Base-by-base conservation (phyloP, 139 green algal species). In the Mesostigma viride region DNA sequence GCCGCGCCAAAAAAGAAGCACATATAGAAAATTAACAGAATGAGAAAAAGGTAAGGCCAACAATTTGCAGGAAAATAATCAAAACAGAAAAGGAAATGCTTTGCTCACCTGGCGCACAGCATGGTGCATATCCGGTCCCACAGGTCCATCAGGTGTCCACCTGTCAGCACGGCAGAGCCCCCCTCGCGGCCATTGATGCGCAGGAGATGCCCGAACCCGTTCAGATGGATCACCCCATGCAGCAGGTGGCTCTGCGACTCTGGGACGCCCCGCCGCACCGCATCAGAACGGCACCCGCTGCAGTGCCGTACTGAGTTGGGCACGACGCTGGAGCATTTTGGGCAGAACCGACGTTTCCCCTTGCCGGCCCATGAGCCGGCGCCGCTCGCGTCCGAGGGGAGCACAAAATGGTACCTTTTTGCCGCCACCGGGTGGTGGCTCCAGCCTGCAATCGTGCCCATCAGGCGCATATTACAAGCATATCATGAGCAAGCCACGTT, bases 151-250 rank as follows among this genome's bases (percentile, higher is more conserved):
- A 97, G 73, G 77, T 95, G 84, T 28, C 65, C 65, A 3, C 90
- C 90, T 58, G 65, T 60, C 31, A 82, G 64, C 20, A 64, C 27
- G 32, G 26, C 33, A 4, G 77, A 83, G 31, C 82, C 84, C 26
- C 82, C 83, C 35, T 92, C 82, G 36, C 83, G 67, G 3, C 88
- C 88, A 66, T 95, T 94, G 56, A 95, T 75, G 4, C 88, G 81
- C 58, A 87, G 68, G 67, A 99, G 74, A 81, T 99, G 93, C 2
- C 91, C 92, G 58, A 81, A 97, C 8, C 93, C 93, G 68, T 97
- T 99, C 31, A 65, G 48, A 66, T 99, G 93, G 47, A 99, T 64
- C 27, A 89, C 74, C 45, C 91, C 91, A 74, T 98, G 91, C 67
- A 96, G 81, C 58, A 90, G 79, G 71, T 95, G 89, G 36, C n/a